Percentiles rank a stretch among this genome's conserved stretches.
These are phyloP conservation scores for Nemania sp. DNA, from an alignment of 2,329 filamentous ascomycete species.

Conservation along the genomic window DNA sequence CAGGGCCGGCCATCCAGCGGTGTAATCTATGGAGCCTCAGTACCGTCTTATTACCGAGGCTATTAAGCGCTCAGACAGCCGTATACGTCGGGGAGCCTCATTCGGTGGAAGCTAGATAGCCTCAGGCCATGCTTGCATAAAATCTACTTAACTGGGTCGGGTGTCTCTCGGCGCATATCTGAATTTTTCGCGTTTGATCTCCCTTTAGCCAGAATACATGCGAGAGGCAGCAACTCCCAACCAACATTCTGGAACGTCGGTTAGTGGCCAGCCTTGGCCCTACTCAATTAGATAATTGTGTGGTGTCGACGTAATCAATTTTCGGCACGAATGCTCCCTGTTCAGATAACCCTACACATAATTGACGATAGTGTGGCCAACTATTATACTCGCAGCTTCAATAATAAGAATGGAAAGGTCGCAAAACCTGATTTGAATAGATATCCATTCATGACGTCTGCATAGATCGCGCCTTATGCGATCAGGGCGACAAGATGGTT, in stretches of 20 bases:
- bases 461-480: too few species aligned
- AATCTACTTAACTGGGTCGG: slow-evolving; percentile 1
- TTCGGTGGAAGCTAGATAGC: not conserved
- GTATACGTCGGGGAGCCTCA: slow-evolving; percentile 5
- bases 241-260: slow-evolving; percentile 42
- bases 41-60: not conserved
- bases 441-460: too few species aligned
- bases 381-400: too few species aligned
- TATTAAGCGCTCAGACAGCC: not conserved
- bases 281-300: slow-evolving; percentile 17
- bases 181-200: slow-evolving; percentile 41
- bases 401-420: too few species aligned
- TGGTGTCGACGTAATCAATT: slow-evolving; percentile 17
- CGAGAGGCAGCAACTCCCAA: slow-evolving; percentile 26
- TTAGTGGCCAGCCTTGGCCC: slow-evolving; percentile 37
- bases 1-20: not conserved
- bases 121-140: slow-evolving; percentile 11
- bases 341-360: slow-evolving; percentile 10
- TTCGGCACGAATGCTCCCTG: slow-evolving; percentile 17
- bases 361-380: too few species aligned
- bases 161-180: slow-evolving; percentile 15
- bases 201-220: slow-evolving; percentile 46
- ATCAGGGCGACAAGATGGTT: too few species aligned
- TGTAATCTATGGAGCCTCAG: not conserved
- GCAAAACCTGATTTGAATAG: too few species aligned